Evolutionary conservation across 1,284 basidiomycete genomes (phyloP).

Genomic region (Puccinia sorghi): DNA sequence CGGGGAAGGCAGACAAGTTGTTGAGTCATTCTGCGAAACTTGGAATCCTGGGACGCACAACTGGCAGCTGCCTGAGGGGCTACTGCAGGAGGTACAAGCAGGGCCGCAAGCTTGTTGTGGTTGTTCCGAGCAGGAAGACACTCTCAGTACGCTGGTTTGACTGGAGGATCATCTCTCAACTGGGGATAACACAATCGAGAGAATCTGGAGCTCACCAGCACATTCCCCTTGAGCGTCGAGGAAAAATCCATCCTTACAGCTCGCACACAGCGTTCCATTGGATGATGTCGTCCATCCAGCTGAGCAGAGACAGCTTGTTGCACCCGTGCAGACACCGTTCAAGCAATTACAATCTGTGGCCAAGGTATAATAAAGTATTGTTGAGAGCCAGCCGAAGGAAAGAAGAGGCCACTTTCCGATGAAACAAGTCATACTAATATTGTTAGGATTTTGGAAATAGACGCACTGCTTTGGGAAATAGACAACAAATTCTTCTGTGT

Average conservation of each 20-base stretch:
- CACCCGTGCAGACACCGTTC: constrained; percentile 31
- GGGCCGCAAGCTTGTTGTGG: constrained; percentile 29
- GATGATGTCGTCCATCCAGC: constrained; percentile 30
- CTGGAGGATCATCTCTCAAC: too few species aligned
- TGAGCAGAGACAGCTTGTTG: constrained; percentile 32
- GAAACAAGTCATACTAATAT: not conserved
- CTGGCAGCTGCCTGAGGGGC: constrained; percentile 30
- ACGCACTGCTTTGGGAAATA: constrained; percentile 31
- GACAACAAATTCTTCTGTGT: constrained; percentile 11
- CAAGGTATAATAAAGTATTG: not conserved
- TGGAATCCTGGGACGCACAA: constrained; percentile 22
- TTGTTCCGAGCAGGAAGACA: not conserved
- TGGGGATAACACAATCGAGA: not conserved
- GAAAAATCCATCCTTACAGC: constrained; percentile 22
- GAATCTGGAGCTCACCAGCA: not conserved
- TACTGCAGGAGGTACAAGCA: constrained; percentile 18
- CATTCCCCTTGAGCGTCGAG: constrained; percentile 24
- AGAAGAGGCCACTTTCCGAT: not conserved
- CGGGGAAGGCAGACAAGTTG: constrained; percentile 15
- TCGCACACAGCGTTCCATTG: constrained; percentile 38
- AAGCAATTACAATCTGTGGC: constrained; percentile 31
- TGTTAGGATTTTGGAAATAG: not conserved
- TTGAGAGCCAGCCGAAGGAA: not conserved
- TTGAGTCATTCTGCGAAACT: constrained; percentile 24
- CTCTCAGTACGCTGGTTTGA: not conserved